phyloP scores from a whole-genome alignment of 306 rosid species.

The Corylus americana region DNA sequence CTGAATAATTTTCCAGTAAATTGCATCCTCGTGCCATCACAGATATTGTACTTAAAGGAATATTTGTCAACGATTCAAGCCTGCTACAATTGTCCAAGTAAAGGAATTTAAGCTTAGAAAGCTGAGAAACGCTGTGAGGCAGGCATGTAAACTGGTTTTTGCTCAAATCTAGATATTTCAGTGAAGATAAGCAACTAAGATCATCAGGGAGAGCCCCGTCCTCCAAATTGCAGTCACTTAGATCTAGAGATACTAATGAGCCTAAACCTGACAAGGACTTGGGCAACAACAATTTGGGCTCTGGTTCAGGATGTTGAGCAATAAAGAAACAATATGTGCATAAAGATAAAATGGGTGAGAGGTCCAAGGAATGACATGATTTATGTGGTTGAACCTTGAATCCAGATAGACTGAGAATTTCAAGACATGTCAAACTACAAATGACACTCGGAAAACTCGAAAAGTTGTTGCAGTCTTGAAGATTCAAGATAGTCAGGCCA shows the following conservation, averaged over 20 bases:
- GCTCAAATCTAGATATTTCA: constrained; percentile 20
- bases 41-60: not conserved
- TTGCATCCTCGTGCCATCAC: not conserved
- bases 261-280: no score
- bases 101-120: constrained; percentile 21
- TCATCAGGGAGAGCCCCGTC: constrained; percentile 10
- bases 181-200: constrained; percentile 15
- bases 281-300: no score
- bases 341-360: no score
- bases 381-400: not conserved
- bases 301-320: no score
- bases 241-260: not conserved
- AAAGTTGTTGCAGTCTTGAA: constrained; percentile 22
- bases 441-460: constrained; percentile 20
- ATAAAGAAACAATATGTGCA: no score
- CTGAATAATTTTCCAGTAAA: constrained; percentile 6
- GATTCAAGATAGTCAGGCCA: not conserved
- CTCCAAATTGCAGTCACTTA: constrained; percentile 25
- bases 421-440: constrained; percentile 19
- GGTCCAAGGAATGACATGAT: no score
- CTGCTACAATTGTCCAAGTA: not conserved
- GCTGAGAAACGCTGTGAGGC: constrained; percentile 10
- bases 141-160: constrained; percentile 7
- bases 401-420: constrained; percentile 10
- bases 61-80: constrained; percentile 3